Evolutionary conservation across 2,329 filamentous ascomycete species (phyloP), one percentile per base, ranked within the genome.

Genomic region (Sporothrix schenckii): DNA sequence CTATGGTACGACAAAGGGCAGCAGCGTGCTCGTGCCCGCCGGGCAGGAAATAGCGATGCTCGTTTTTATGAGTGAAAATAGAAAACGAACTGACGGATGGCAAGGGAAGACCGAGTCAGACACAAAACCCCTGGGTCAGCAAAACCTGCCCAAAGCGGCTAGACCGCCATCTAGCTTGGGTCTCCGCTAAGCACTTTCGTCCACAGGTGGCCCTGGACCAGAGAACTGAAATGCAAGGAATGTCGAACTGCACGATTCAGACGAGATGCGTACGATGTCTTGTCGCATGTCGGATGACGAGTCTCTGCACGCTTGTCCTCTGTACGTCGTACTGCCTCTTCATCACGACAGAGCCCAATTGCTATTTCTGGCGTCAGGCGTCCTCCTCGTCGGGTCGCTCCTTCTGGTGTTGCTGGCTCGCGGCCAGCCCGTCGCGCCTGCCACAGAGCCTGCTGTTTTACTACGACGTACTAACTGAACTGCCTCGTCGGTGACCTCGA

Each of bases 1-100:
- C 65, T 72, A 70, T 70, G 70, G 72, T 63, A 73, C 65, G 72
- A 69, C 66, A 24, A 53, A 70, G 50, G 21, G 66, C 30, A 69
- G 68, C 54, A 66, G 60, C 69, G 69, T 70, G 69, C 58, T n/a
- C 27, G 39, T 47, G 41, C 16, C 19, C 9, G 49, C 19, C 49
- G n/a, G 34, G 24, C 49, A 56, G 11, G 39, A 54, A 21, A 34
- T 34, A n/a, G 21, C 19, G 2, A 10, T 4, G 19, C 21, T 34
- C 34, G 34, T 34, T 34, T 34, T 34, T 34, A 5, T 9, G 34
- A 34, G 34, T 34, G 34, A 34, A 34, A 34, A 34, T 5, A 34
- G 34, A 34, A 34, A 34, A 9, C 34, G 6, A 34, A 3, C 34
- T 34, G 34, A 9, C 34, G 34, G 52, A 54, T 27, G 52, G n/a